phyloP scores from a whole-genome alignment of 352 stramenopile species.

The Salisapilia sapeloensis region DNA sequence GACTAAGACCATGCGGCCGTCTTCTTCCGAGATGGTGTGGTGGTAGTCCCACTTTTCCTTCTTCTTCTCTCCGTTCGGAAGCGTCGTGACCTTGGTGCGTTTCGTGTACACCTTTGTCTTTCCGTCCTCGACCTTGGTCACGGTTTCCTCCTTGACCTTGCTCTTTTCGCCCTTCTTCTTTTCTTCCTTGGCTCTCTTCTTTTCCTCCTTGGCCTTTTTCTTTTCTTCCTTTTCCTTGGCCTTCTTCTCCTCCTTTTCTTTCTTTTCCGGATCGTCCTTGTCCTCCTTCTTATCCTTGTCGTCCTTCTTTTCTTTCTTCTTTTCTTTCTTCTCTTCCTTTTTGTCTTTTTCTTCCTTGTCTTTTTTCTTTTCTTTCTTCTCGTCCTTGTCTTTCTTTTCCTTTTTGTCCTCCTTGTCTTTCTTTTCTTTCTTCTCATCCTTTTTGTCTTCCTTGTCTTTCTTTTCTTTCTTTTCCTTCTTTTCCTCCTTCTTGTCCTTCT shows the following conservation, averaged over 20 bases:
- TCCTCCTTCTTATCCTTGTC: slow-evolving; percentile 4
- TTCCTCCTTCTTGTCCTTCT: slow-evolving; percentile 5
- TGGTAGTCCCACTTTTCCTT: too few relatives aligned
- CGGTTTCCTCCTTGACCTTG: slow-evolving; percentile 10
- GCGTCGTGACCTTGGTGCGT: slow-evolving; percentile 2
- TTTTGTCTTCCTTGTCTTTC: slow-evolving; percentile 9
- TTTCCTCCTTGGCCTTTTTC: slow-evolving; percentile 6
- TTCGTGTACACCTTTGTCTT: slow-evolving; percentile 1
- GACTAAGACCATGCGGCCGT: neutral
- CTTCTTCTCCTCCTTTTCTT: slow-evolving; percentile 5
- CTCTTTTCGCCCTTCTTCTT: slow-evolving; percentile 6
- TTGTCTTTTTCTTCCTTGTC: slow-evolving; percentile 2
- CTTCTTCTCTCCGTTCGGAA: slow-evolving; percentile 2
- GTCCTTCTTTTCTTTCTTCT: slow-evolving; percentile 3
- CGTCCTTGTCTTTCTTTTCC: slow-evolving; percentile 2
- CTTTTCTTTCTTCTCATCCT: slow-evolving; percentile 5
- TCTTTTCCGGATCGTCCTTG: slow-evolving; percentile 4
- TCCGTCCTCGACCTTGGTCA: slow-evolving; percentile 8
- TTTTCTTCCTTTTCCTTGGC: slow-evolving; percentile 6
- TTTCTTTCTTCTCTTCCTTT: slow-evolving; percentile 7
- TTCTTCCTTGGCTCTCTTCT: slow-evolving; percentile 5
- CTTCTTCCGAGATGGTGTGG: too few relatives aligned
- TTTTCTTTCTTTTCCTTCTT: slow-evolving; percentile 7
- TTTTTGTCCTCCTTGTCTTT: slow-evolving; percentile 6
- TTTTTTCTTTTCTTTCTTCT: slow-evolving; percentile 2